Base-by-base conservation (phyloP, 352 stramenopile genomes). In the Phytophthora idaei region DNA sequence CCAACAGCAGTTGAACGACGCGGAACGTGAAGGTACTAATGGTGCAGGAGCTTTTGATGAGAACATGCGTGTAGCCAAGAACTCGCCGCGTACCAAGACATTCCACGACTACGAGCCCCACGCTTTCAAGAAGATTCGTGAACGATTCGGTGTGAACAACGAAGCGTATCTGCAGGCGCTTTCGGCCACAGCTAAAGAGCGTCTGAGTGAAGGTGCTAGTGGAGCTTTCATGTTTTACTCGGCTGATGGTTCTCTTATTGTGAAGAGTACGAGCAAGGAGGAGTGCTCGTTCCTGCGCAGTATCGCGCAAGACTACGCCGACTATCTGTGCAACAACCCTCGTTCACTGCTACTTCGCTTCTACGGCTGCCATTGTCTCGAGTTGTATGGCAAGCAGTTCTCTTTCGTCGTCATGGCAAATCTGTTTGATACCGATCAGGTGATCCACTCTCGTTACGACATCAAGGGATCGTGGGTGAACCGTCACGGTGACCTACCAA, bases 321-420 rank as follows among this genome's bases (percentile, higher is more conserved):
- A 94, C 27, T 96, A 97, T 63, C 47, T 98, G 66, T 89, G 87
- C 57, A 77, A 80, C 12, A 89, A 97, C 67, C 90, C 89, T 45
- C 88, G 89, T 37, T 95, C 86, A 29, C 63, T 97, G 21, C 69
- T 98, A 21, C 92, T 90, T 32, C 90, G 92, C 39, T 97, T 97
- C 36, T 96, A 97, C 57, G 92, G 92, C 5, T 97, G 90, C 52
- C 92, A 98, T 61, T 92, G 87, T 42, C 74, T 98, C 39, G 81
- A 94, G 57, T 62, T 98, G 42, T 97, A 97, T 64, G 87, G 90
- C n/a, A 92, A 96, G 58, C 80, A 94, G 70, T 96, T 97, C 34
- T 94, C 78, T 29, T 98, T 98, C 45, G 87, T 98, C 9, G 91
- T 98, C 31, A 98, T 98, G 91, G 88, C 86, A 31, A 98, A 98